phyloP scores from a whole-genome alignment of 371 early-diverging fungal species.

The Syncephalis plumigaleata region DNA sequence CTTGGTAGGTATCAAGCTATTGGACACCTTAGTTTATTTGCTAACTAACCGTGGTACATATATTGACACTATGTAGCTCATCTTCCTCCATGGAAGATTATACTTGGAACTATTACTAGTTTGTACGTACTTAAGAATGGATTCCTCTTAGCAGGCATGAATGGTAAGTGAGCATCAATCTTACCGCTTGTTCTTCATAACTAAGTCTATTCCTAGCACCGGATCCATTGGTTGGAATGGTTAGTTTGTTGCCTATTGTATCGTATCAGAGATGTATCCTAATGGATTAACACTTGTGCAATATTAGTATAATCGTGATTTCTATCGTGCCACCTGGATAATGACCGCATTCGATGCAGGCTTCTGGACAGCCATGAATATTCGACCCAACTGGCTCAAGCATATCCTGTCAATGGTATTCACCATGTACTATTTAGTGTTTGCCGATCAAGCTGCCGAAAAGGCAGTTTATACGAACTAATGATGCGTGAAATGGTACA shows the following conservation, averaged over 20 bases:
- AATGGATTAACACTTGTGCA: too few relatives aligned
- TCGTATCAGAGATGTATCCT: too few relatives aligned
- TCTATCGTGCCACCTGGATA: slow-evolving; percentile 85
- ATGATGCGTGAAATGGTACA: not conserved
- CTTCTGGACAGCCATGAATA: slow-evolving; percentile 78
- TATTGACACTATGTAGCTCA: slow-evolving; percentile 10
- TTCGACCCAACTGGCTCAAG: slow-evolving; percentile 53
- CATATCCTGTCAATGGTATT: slow-evolving; percentile 63
- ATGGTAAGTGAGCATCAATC: slow-evolving; percentile 18
- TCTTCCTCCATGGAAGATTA: slow-evolving; percentile 62
- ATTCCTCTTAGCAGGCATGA: slow-evolving; percentile 25
- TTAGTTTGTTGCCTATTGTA: not conserved
- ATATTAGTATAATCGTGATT: slow-evolving; percentile 71
- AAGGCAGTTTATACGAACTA: slow-evolving; percentile 26
- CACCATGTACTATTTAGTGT: slow-evolving; percentile 65
- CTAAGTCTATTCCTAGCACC: not conserved
- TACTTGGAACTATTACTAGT: slow-evolving; percentile 42
- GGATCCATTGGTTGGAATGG: slow-evolving; percentile 3
- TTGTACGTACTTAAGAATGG: slow-evolving; percentile 39
- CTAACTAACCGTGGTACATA: too few relatives aligned
- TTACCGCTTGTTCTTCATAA: not conserved
- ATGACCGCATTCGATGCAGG: slow-evolving; percentile 88
- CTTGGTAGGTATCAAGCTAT: slow-evolving; percentile 10
- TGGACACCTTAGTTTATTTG: too few relatives aligned
- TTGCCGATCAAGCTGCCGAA: slow-evolving; percentile 69